Conservation (phyloP, 2,329 filamentous ascomycete species). For the Ophiostoma ulmi region DNA sequence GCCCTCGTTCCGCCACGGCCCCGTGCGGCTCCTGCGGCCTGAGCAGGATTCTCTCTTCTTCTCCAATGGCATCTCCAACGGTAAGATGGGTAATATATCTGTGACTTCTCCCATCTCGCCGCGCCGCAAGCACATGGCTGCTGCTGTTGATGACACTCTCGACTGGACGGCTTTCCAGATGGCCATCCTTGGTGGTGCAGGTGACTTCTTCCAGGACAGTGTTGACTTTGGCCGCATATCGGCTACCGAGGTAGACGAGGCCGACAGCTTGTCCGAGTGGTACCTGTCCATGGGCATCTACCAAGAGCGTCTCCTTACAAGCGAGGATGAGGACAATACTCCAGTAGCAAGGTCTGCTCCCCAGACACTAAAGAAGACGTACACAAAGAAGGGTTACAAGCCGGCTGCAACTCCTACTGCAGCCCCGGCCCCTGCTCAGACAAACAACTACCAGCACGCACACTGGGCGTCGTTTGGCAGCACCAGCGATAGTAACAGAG, state of each 20-base stretch:
- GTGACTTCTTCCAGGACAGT: conserved; percentile 45
- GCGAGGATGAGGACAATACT: conserved; percentile 20
- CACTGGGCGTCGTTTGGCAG: conserved; percentile 9
- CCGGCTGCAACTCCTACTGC: neutral
- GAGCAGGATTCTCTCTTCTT: conserved; percentile 30
- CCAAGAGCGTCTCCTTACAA: conserved; percentile 38
- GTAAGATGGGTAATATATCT: neutral
- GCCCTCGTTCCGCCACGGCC: conserved; percentile 50
- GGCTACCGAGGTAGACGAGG: conserved; percentile 42
- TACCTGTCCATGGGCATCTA: conserved; percentile 48
- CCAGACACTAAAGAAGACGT: neutral
- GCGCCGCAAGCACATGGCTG: conserved; percentile 18
- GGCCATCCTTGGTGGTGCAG: conserved; percentile 55
- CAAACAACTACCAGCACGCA: conserved; percentile 1
- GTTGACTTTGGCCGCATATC: conserved; percentile 38
- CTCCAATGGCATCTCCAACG: conserved; percentile 5
- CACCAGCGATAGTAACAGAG: conserved; percentile 3
- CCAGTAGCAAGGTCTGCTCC: neutral
- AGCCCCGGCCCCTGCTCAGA: neutral
- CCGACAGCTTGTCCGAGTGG: conserved; percentile 47
- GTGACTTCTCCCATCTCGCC: conserved; percentile 8
- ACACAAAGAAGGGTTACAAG: neutral
- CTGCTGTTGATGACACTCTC: conserved; percentile 45
- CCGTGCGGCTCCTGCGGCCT: conserved; percentile 48
- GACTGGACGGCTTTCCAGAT: conserved; percentile 64